A percentile compares a stretch with the other conserved stretches of the same genome.
Evolutionary conservation across 331 rosid species (phyloP).

Genomic region (Acacia pycnantha): DNA sequence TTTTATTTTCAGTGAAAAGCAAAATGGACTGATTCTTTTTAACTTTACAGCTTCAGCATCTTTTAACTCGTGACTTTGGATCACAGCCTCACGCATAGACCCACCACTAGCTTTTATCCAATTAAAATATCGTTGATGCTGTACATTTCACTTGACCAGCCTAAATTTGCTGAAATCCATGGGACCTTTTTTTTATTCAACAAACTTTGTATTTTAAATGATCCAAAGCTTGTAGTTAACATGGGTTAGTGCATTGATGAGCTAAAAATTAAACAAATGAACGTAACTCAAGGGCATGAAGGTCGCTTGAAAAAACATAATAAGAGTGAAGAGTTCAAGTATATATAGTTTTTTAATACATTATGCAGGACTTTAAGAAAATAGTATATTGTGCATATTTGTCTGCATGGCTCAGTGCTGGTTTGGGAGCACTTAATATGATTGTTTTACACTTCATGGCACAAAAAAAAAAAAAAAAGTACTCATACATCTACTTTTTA

Average conservation of each 20-base stretch:
- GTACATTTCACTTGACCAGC: background rate
- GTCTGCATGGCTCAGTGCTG: background rate
- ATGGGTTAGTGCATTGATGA: background rate
- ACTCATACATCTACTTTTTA: no score
- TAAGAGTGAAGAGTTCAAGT: background rate
- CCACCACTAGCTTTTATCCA: background rate
- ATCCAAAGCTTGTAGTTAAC: background rate
- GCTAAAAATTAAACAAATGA: background rate
- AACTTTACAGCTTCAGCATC: slow-evolving; percentile 36
- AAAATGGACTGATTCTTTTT: slow-evolving; percentile 20
- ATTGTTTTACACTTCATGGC: no score
- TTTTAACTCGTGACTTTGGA: slow-evolving; percentile 12
- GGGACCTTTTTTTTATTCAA: no score
- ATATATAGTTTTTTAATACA: background rate
- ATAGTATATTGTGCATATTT: background rate
- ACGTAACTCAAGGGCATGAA: background rate
- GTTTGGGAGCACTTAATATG: no score
- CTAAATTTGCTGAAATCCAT: background rate
- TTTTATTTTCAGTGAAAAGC: background rate
- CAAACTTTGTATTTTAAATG: background rate
- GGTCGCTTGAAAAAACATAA: background rate
- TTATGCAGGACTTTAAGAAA: background rate
- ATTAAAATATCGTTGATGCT: background rate
- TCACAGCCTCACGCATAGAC: slow-evolving; percentile 6
- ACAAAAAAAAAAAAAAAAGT: no score